These are phyloP conservation scores for Croton setiger DNA, from an alignment of 441 rosid species.

Conservation along the genomic window DNA sequence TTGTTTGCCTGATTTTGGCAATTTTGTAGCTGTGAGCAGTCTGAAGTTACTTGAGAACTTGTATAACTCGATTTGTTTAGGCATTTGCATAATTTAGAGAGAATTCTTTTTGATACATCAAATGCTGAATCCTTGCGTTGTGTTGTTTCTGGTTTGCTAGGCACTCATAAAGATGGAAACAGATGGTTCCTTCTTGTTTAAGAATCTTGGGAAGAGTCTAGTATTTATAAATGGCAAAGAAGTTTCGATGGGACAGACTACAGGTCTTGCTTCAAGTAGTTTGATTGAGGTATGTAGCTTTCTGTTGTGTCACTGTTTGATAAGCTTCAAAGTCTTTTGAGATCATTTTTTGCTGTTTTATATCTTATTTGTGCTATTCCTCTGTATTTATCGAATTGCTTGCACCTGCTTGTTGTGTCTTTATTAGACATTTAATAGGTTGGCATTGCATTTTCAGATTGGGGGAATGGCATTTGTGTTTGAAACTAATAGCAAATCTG, in stretches of 20 bases:
- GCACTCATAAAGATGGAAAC: slow-evolving; percentile 71
- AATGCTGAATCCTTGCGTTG: background rate
- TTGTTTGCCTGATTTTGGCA: background rate
- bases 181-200: slow-evolving; percentile 63
- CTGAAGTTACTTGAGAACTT: background rate
- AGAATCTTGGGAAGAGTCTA: slow-evolving; percentile 67
- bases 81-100: background rate
- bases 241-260: slow-evolving; percentile 39
- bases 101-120: slow-evolving; percentile 8
- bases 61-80: background rate
- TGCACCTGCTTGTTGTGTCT: background rate
- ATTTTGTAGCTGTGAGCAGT: background rate
- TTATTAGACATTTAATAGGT: background rate
- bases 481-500: slow-evolving; percentile 50
- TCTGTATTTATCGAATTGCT: background rate
- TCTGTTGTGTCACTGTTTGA: slow-evolving; percentile 1
- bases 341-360: slow-evolving; percentile 4
- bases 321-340: background rate
- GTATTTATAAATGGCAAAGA: slow-evolving; percentile 64
- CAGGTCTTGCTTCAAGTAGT: slow-evolving; percentile 43
- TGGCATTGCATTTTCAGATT: slow-evolving; percentile 43
- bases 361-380: background rate
- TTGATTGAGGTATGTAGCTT: slow-evolving; percentile 56
- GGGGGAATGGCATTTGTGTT: slow-evolving; percentile 58
- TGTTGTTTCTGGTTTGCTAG: slow-evolving; percentile 30